Evolutionary conservation across 345 rosid species (phyloP).

Genomic region (Noccaea bulbosa): DNA sequence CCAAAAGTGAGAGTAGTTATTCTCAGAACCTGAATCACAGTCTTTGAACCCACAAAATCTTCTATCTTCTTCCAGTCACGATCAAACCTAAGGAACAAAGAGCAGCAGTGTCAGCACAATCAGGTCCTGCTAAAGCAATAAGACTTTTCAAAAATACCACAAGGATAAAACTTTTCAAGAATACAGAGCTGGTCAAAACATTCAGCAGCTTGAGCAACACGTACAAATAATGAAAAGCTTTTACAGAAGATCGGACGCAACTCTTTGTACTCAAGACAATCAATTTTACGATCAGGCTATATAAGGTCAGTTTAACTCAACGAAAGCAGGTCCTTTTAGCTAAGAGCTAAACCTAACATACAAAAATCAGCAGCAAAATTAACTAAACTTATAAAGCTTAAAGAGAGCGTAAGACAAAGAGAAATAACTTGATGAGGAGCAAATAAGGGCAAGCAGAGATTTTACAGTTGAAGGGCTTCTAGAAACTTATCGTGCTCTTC

Average conservation of each 20-base stretch:
- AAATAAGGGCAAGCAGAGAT: too few species aligned
- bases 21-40: constrained; percentile 86
- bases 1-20: constrained; percentile 9
- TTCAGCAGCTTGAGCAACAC: too few species aligned
- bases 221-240: too few species aligned
- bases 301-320: not conserved
- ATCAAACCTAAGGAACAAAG: constrained; percentile 67
- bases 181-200: too few species aligned
- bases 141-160: too few species aligned
- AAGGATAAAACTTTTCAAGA: too few species aligned
- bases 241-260: too few species aligned
- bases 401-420: not conserved
- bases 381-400: not conserved
- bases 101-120: too few species aligned
- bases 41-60: constrained; percentile 96
- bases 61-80: constrained; percentile 99
- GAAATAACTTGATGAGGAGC: not conserved
- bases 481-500: constrained; percentile 99
- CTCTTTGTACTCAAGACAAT: too few species aligned
- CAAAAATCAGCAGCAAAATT: not conserved
- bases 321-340: not conserved
- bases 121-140: too few species aligned
- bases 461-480: constrained; percentile 93
- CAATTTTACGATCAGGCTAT: too few species aligned
- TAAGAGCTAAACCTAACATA: constrained; percentile 8